Evolutionary conservation across 306 rosid species (phyloP), one percentile per base, ranked within the genome.

Genomic region (Pueraria montana): DNA sequence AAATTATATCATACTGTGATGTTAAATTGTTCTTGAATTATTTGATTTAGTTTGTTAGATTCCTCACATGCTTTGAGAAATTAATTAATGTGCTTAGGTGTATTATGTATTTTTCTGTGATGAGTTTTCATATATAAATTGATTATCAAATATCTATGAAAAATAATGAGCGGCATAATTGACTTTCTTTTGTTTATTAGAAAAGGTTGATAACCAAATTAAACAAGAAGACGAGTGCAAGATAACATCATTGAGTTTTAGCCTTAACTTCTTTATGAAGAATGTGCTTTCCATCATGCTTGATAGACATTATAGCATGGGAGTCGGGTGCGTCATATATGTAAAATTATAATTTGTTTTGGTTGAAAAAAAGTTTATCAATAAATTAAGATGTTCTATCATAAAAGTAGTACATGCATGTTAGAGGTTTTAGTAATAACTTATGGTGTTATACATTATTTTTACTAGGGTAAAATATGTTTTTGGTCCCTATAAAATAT

Each of bases 161-260:
- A 56, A 56, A 26, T 16, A 59, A 26, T 5, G 2, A 45, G 11
- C 13, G 20, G 26, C 27, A 11, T 43, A 13, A 61, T 61, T 43
- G 77, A 58, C 17, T 23, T 11, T 11, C n/a, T 27, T 23, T 53
- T 68, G 58, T 53, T 53, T 36, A 38, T 16, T 23, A 0, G 27
- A 27, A 64, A 68, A 42, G 18, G 16, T 53, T 10, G 40, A 3
- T 8, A 17, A 24, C 17, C 63, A 59, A 52, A 52, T 20, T 55
- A 55, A 53, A 17, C 32, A 42, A 21, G 27, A 3, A 13, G 16
- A 71, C 4, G 24, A 59, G 49, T 69, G 64, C 72, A 70, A 58
- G 77, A 43, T 46, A 71, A 42, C 48, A 80, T 59, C 9, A 80
- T 71, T 49, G 61, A 24, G 14, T 72, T 71, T 58, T 27, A 45